Percentiles rank a stretch among this genome's conserved stretches.
phyloP scores from a whole-genome alignment of 176 grass and related monocot genomes.

The Carex kokanica region DNA sequence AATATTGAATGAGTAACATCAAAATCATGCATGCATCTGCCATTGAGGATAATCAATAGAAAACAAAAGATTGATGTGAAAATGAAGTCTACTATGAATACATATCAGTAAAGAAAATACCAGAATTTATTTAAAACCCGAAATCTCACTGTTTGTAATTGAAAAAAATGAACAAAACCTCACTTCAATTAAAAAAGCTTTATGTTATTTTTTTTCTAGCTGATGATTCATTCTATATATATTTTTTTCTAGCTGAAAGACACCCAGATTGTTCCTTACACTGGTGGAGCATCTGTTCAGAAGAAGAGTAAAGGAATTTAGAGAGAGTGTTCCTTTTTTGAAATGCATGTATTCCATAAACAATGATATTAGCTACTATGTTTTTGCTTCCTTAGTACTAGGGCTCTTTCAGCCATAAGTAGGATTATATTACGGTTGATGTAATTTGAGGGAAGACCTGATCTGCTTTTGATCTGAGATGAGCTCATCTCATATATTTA shows the following conservation, averaged over 20 bases:
- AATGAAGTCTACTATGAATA: not conserved
- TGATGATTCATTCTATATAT: not conserved
- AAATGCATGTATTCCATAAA: too few relatives aligned
- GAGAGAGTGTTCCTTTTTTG: too few relatives aligned
- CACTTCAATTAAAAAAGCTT: not conserved
- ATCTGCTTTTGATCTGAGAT: too few relatives aligned
- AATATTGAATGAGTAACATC: slow-evolving; percentile 4
- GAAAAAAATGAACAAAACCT: not conserved
- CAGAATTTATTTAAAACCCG: not conserved
- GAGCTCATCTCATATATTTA: too few relatives aligned
- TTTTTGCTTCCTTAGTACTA: too few relatives aligned
- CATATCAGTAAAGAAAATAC: not conserved
- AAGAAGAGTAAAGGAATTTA: too few relatives aligned
- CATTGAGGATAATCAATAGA: slow-evolving; percentile 9
- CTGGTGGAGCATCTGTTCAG: too few relatives aligned
- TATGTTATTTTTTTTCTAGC: not conserved
- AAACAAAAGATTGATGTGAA: not conserved
- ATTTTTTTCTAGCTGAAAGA: not conserved
- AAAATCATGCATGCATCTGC: not conserved
- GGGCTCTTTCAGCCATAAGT: too few relatives aligned
- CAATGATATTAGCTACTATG: too few relatives aligned
- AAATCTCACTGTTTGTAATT: not conserved
- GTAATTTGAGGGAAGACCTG: too few relatives aligned
- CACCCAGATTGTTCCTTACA: too few relatives aligned
- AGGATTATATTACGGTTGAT: too few relatives aligned